Evolutionary conservation across 179 eudicot genomes (phyloP).

Genomic region (Sideroxylon spinosum): DNA sequence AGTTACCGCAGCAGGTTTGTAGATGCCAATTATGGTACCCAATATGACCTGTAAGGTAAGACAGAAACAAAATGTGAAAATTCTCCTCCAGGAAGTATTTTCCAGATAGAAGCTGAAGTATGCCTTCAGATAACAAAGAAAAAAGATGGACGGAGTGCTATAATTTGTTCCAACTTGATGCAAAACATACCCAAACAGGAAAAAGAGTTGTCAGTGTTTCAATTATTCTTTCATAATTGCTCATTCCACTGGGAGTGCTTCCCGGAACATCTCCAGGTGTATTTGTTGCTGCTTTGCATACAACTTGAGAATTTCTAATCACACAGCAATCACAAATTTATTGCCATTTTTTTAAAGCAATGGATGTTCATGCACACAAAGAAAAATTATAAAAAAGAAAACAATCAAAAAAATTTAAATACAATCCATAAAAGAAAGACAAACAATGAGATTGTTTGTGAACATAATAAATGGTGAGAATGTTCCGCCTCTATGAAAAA

Average conservation of each 20-base stretch:
- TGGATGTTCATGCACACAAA: neutral
- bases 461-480: neutral
- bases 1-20: conserved; percentile 80
- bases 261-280: conserved; percentile 68
- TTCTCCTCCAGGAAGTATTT: neutral
- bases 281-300: conserved; percentile 82
- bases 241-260: conserved; percentile 45
- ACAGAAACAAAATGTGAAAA: conserved; percentile 16
- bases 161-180: conserved; percentile 2
- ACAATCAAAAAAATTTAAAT: neutral
- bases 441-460: neutral
- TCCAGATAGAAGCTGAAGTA: neutral
- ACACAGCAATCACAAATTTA: conserved; percentile 13
- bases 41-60: conserved; percentile 60
- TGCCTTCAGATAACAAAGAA: neutral
- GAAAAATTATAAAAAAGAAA: neutral
- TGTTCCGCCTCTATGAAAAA: too few species aligned
- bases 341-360: neutral
- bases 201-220: conserved; percentile 93
- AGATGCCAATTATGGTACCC: conserved; percentile 89
- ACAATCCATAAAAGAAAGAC: neutral
- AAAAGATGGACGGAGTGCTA: neutral
- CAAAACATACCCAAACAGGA: conserved; percentile 84
- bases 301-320: conserved; percentile 43
- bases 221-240: conserved; percentile 76